phyloP scores from a whole-genome alignment of 257 asterid species.

The Fraxinus pennsylvanica region DNA sequence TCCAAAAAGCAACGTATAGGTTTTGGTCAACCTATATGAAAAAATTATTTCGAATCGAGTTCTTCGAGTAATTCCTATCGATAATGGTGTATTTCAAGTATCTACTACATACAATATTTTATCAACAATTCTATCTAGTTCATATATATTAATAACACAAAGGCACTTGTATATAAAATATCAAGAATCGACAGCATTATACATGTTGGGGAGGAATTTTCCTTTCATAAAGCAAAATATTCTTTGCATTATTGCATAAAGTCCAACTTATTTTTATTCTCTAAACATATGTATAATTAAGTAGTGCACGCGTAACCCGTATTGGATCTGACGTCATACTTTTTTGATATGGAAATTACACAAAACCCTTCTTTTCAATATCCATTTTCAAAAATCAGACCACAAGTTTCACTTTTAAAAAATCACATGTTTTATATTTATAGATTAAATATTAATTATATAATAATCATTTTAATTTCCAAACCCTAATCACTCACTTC shows the following conservation, averaged over 20 bases:
- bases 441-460: no score
- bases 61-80: background rate
- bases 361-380: no score
- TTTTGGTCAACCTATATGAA: background rate
- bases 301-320: background rate
- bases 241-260: conserved; percentile 16
- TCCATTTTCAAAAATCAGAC: no score
- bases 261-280: conserved; percentile 1
- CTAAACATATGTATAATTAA: background rate
- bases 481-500: no score
- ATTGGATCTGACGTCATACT: no score
- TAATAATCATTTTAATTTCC: no score
- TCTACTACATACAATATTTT: no score
- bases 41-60: background rate
- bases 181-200: background rate
- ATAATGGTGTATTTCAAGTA: background rate
- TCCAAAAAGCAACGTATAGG: no score
- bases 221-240: conserved; percentile 1
- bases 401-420: no score
- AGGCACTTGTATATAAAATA: background rate
- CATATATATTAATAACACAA: background rate
- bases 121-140: background rate
- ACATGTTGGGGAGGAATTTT: conserved; percentile 6
- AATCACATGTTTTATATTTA: no score
- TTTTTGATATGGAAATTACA: no score